Evolutionary conservation across 2,329 filamentous ascomycete species (phyloP), one percentile per base, ranked within the genome.

Genomic region (Thelonectria rubi): DNA sequence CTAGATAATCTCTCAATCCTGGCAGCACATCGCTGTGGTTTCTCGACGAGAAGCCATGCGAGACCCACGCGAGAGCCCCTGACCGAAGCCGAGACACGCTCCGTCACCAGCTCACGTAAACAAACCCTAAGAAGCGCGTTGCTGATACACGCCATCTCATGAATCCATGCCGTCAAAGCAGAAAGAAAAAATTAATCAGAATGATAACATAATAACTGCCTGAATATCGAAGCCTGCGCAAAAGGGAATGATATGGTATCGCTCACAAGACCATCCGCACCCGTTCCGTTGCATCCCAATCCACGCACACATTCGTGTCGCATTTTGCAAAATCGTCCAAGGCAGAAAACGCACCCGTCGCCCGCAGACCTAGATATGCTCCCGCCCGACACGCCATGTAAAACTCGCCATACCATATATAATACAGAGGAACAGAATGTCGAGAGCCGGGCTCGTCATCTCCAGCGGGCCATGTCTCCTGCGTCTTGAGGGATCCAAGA

Each of bases 71-170:
- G 51, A 71, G 24, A 30, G 51, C 60, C 62, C 63, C 63, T 72
- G 62, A 45, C 65, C 58, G 63, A 60, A 59, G 58, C 60, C 58
- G 55, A 69, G 69, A 64, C 67, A 68, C 53, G 62, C 54, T 67
- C 60, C 62, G 58, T 64, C 48, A 55, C 57, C 55, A 51, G 60
- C 55, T 61, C 62, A 62, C 53, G 67, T 68, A 64, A 71, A 72
- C 63, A 70, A 66, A 72, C 68, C 69, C 66, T 68, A 69, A 65
- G 30, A 40, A 49, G 48, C 68, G 66, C 63, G 60, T 69, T 57
- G 37, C 20, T 58, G 51, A 51, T 57, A 47, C 60, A 39, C 55
- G 57, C 53, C 32, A 17, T 55, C 32, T 49, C n/a, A 32, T 46
- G 26, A 18, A 34, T n/a, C 10, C 30, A 46, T 49, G 26, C 26